These are phyloP conservation scores for Xylona heveae DNA, from an alignment of 495 filamentous ascomycete genomes.

Conservation along the genomic window DNA sequence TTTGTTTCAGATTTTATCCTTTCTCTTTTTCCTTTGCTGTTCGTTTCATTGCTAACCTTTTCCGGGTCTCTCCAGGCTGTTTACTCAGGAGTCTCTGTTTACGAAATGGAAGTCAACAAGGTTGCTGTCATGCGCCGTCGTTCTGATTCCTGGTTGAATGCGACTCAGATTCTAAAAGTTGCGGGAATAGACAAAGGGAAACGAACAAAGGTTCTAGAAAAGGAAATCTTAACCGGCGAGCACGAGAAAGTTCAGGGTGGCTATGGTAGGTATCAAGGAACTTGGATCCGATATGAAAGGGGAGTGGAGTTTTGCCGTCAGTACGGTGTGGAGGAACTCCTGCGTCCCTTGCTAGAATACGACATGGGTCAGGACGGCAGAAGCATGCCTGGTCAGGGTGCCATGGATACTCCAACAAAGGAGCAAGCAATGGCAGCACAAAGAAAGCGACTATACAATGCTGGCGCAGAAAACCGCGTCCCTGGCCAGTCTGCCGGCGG, in stretches of 20 bases:
- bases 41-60: not conserved
- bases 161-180: slow-evolving; percentile 88
- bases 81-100: slow-evolving; percentile 86
- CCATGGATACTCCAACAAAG: slow-evolving; percentile 85
- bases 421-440: slow-evolving; percentile 98
- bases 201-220: slow-evolving; percentile 90
- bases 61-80: slow-evolving; percentile 41
- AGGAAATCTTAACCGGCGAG: slow-evolving; percentile 85
- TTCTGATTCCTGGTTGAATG: slow-evolving; percentile 81
- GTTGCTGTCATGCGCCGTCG: slow-evolving; percentile 88
- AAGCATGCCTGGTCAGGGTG: slow-evolving; percentile 29
- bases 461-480: slow-evolving; percentile 38
- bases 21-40: slow-evolving; percentile 2
- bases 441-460: slow-evolving; percentile 74
- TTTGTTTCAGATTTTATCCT: slow-evolving; percentile 6
- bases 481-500: slow-evolving; percentile 28
- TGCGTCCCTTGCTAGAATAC: slow-evolving; percentile 71
- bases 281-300: slow-evolving; percentile 84
- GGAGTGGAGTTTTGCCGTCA: slow-evolving; percentile 83
- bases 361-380: slow-evolving; percentile 65
- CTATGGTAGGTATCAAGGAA: slow-evolving; percentile 97
- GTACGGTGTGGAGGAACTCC: slow-evolving; percentile 77
- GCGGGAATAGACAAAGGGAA: slow-evolving; percentile 93
- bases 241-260: slow-evolving; percentile 98
- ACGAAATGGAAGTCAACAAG: slow-evolving; percentile 90